These are phyloP conservation scores for Tinospora cordifolia DNA, from an alignment of 164 flowering plant genomes.

Conservation along the genomic window DNA sequence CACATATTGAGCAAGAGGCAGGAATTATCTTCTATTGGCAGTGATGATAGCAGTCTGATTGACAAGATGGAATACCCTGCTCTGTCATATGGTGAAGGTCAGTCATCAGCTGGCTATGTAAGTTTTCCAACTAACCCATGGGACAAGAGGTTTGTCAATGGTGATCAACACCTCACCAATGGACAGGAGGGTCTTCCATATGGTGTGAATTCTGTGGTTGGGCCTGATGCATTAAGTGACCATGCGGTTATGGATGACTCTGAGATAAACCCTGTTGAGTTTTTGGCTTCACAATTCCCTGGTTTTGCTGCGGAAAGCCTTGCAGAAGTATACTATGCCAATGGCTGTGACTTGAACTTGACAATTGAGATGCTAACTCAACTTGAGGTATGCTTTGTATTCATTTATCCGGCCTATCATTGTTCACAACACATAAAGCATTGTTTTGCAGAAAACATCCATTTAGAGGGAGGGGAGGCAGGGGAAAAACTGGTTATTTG, in stretches of 20 bases:
- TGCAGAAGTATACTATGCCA: slow-evolving; percentile 78
- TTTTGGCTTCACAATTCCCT: slow-evolving; percentile 79
- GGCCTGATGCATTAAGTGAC: slow-evolving; percentile 46
- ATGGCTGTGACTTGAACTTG: slow-evolving; percentile 75
- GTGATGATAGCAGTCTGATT: slow-evolving; percentile 36
- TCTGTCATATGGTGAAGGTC: slow-evolving; percentile 49
- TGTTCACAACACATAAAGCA: background rate
- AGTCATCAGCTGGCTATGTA: slow-evolving; percentile 32
- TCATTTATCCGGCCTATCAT: slow-evolving; percentile 2
- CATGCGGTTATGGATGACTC: slow-evolving; percentile 35
- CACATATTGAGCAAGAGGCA: slow-evolving; percentile 39
- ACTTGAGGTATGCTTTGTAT: slow-evolving; percentile 74
- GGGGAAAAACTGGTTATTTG: background rate
- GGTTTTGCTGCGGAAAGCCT: slow-evolving; percentile 97
- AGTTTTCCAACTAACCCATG: slow-evolving; percentile 48
- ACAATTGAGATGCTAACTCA: slow-evolving; percentile 96
- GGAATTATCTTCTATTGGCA: slow-evolving; percentile 35
- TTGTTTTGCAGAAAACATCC: background rate
- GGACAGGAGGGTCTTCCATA: slow-evolving; percentile 36
- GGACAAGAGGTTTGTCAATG: slow-evolving; percentile 47
- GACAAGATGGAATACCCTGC: slow-evolving; percentile 47
- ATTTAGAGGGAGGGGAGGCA: too few species aligned
- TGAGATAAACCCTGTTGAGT: slow-evolving; percentile 58
- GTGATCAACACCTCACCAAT: slow-evolving; percentile 38
- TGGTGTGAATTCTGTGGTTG: slow-evolving; percentile 43